Base-by-base conservation (phyloP, 129 eudicot species). In the Gnaphalium uliginosum region DNA sequence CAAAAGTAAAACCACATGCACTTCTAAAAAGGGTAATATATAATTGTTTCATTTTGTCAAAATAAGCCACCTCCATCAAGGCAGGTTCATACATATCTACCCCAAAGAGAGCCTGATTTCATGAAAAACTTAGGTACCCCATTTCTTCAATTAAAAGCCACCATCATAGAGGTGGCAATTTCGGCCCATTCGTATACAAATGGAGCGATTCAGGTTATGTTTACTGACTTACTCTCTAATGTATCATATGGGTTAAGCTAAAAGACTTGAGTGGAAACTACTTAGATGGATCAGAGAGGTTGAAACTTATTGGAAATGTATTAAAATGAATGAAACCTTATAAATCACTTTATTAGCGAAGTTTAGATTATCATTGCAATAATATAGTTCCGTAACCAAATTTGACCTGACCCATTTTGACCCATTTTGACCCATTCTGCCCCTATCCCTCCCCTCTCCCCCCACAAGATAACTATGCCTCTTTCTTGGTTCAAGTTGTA, bases 121-220 rank as follows among this genome's bases (percentile, higher is more conserved):
- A 73, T 41, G 26, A 17, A 60, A 58, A 73, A 37, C 68, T 41
- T 43, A 17, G 78, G 60, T 74, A 24, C n/a, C 27, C 58, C 43
- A 24, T 9, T 26, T 60, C 14, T 25, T 58, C 8, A 11, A 73
- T 73, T 35, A 59, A 8, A 56, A 57, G 30, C 18, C 66, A 4
- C 53, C 53, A 46, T 11, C 53, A 46, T 46, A 46, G 53, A 46
- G 53, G 53, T 46, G 53, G 53, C 53, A 14, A 46, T 46, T 9
- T 46, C 15, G 14, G 1, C 53, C 39, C 53, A 14, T 13, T 14
- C 18, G 53, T 46, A 14, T 13, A 46, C 53, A 46, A 11, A 46
- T 43, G 3, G 57, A 30, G 27, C 46, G 23, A 18, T 64, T 18
- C 35, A 8, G 23, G 69, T 29, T 64, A 64, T 29, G 69, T 27